Evolutionary conservation across 73 alveolate species (phyloP), one percentile per base, ranked within the genome.

Genomic region (Symbiodinium pilosum): DNA sequence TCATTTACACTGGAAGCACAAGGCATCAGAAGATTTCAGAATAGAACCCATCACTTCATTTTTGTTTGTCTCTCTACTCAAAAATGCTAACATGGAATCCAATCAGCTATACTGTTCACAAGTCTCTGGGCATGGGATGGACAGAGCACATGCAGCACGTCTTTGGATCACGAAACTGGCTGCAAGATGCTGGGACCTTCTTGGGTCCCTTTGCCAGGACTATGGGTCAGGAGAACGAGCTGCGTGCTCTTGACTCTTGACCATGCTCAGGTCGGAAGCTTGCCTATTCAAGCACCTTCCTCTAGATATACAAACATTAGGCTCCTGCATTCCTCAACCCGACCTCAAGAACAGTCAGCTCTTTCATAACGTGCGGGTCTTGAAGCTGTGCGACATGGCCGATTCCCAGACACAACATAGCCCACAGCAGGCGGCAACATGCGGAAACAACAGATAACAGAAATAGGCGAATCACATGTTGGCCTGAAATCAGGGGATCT

Each of bases 291-390:
- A 6, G 34, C 73, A 26, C 73, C 73, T 24, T 24, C 73, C 20
- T 6, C 73, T 9, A 54, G 26, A 54, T 54, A 30, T 0, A 54
- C 4, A n/a, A n/a, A n/a, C n/a, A 30, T 16, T 26, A 0, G 20
- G 30, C 20, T 64, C 39, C 81, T 64, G 81, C 38, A 9, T 64
- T 32, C 39, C 81, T 64, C 30, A 34, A 64, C 24, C 81, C 34
- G 81, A n/a, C 81, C 81, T 8, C 81, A 64, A 64, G 38, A 64
- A 64, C 38, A 64, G 81, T 38, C 81, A 64, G 81, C 81, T 64
- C 81, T 64, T n/a, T 64, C 39, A 64, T 64, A 64, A 64, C 30
- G 24, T 64, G 81, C 81, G 81, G 38, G 81, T 38, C 81, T n/a
- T 5, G 39, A 64, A 24, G 30, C 81, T 24, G 81, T 28, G 81